Evolutionary conservation across 2,329 filamentous ascomycete species (phyloP), one percentile per base, ranked within the genome.

Genomic region (Pseudohalonectria lignicola): DNA sequence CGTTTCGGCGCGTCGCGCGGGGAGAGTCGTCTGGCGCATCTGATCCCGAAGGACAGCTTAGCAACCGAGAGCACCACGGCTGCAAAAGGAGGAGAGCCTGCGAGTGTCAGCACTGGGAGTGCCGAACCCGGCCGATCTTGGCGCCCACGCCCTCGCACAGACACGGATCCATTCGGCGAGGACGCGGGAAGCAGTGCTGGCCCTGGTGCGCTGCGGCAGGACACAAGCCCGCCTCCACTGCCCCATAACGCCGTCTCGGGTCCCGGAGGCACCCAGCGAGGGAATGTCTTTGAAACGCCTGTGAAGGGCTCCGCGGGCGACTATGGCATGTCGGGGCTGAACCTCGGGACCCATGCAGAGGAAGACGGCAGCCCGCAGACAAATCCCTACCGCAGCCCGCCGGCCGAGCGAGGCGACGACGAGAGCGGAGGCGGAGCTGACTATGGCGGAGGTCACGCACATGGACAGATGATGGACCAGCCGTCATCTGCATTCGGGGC

Each of bases 361-460:
- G 67, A 68, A n/a, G 68, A 79, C 46, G 75, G 86, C 53, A 96
- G 90, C 55, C 92, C 92, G 0, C 86, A 94, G 52, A 96, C 92
- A 3, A 98, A 98, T 53, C 92, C 92, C 2, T 98, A 92, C 55
- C 85, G 88, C 46, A 96, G 90, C 56, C 92, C 92, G 3, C 77
- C 83, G 7, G 83, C 81, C 28, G 82, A 87, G 19, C 78, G 78
- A 32, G 66, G 66, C 25, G 62, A 66, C 11, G 66, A 71, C 7
- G 63, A 63, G 36, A 5, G 19, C 20, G 13, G 36, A 32, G 12
- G 33, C 12, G 36, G 34, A 12, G 5, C 20, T 37, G 71, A 70
- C 19, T 66, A 70, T 34, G 67, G 71, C 39, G 68, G 68, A 28
- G 64, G 77, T 36, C 62, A 64, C 13, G 65, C 74, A 52, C 62